These are phyloP conservation scores for Paspalum notatum DNA, from an alignment of 176 grass and related monocot species.

Conservation along the genomic window DNA sequence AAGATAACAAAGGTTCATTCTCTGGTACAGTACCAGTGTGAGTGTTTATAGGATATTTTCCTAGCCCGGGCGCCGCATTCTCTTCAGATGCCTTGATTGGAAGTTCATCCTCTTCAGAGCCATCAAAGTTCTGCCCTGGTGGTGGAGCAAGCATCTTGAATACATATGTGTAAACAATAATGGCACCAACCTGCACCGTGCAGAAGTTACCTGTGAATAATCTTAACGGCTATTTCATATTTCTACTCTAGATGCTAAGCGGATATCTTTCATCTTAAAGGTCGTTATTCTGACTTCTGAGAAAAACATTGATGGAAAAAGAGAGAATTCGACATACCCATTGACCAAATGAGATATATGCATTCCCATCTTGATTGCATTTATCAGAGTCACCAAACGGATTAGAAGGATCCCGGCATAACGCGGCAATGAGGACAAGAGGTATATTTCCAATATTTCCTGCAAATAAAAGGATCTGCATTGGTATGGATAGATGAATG, in stretches of 20 bases:
- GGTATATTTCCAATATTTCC: constrained; percentile 99
- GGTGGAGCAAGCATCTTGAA: constrained; percentile 99
- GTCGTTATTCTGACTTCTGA: constrained; percentile 27
- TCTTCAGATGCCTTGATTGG: constrained; percentile 49
- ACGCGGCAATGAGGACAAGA: constrained; percentile 87
- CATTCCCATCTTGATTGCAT: constrained; percentile 97
- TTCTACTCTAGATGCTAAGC: background rate
- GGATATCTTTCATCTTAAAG: constrained; percentile 12
- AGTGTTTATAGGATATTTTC: constrained; percentile 50
- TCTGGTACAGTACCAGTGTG: constrained; percentile 49
- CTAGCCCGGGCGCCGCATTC: constrained; percentile 38
- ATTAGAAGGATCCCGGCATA: constrained; percentile 92
- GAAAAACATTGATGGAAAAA: constrained; percentile 7
- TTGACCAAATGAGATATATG: constrained; percentile 98
- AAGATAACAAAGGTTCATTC: constrained; percentile 65
- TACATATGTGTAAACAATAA: constrained; percentile 98
- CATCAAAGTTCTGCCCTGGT: constrained; percentile 81
- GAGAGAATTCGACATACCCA: constrained; percentile 63
- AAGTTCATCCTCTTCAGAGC: constrained; percentile 53
- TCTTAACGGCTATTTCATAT: constrained; percentile 26
- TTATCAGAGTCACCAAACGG: constrained; percentile 93
- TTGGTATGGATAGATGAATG: constrained; percentile 9
- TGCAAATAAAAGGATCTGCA: constrained; percentile 32
- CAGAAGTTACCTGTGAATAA: constrained; percentile 24
- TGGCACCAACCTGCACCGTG: constrained; percentile 84